phyloP scores from a whole-genome alignment of 768 basidiomycete species.

The Pulveroboletus sp. region DNA sequence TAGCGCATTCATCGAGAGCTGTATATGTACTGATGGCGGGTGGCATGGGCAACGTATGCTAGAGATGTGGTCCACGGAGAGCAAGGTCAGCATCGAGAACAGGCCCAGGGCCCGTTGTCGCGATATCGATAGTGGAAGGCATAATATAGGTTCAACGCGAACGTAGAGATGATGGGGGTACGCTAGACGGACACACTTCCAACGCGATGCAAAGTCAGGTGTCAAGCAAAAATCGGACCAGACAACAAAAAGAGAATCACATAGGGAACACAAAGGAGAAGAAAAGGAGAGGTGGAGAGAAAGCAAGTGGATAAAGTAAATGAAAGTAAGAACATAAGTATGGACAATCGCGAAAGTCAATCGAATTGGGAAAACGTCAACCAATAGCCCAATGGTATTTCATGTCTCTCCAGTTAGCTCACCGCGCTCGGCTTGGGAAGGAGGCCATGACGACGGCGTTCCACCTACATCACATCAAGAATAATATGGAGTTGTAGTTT shows the following conservation, averaged over 20 bases:
- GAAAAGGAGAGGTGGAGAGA: constrained; percentile 15
- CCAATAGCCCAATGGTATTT: constrained; percentile 54
- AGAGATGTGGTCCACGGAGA: constrained; percentile 18
- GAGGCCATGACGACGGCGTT: not conserved
- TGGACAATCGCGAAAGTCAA: constrained; percentile 32
- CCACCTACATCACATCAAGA: constrained; percentile 7
- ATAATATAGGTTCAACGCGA: constrained; percentile 32
- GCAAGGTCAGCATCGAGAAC: constrained; percentile 19
- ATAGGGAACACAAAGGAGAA: constrained; percentile 3
- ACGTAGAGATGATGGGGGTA: constrained; percentile 20
- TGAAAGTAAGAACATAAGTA: constrained; percentile 23
- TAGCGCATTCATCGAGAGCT: constrained; percentile 7
- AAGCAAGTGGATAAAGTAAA: constrained; percentile 30
- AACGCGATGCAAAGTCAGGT: constrained; percentile 23
- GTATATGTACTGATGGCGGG: constrained; percentile 12
- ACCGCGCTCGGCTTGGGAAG: not conserved
- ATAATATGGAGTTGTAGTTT: constrained; percentile 1
- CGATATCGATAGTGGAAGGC: constrained; percentile 28
- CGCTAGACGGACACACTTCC: no score
- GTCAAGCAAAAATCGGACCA: constrained; percentile 29
- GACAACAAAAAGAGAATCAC: constrained; percentile 30
- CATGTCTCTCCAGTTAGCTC: constrained; percentile 16
- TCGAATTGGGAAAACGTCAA: constrained; percentile 53
- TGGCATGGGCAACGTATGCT: constrained; percentile 20
- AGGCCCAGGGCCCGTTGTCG: constrained; percentile 11